Base-by-base conservation (phyloP, 1,139 yeast species). In the Lodderomyces parapsilosis region DNA sequence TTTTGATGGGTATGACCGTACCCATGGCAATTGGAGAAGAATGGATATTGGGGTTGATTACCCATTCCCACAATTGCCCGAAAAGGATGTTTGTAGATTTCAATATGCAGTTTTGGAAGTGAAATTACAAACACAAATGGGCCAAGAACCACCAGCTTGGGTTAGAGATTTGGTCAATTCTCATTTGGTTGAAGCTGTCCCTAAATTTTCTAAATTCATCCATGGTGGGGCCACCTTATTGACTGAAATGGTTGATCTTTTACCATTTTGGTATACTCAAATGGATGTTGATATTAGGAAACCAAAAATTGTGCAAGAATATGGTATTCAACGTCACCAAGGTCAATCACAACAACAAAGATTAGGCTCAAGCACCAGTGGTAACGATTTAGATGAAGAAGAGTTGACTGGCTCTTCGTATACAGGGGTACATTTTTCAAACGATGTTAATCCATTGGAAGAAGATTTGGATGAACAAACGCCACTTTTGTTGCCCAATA, bases 61-160 rank as follows among this genome's bases (percentile, higher is more conserved):
- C 80, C 99, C 99, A 36, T 93, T 93, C 63, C 70, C 73, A 44
- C 96, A 93, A 65, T 74, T 93, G 43, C 81, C 91, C 2, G 93
- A 86, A 38, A 75, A 78, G 50, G 99, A 93, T 60, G 81, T 86
- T 42, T 93, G 93, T 59, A 76, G 96, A 56, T 93, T 93, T 69
- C 99, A 99, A 11, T 93, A 93, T 63, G 99, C 99, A 1, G 97
- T 93, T 38, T 74, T 93, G 53, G 99, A 93, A 69, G 99, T 93
- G 46, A 93, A 93, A 67, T 76, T 93, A 52, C 99, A 93, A 68
- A 93, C 99, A 6, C 99, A 93, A 69, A 62, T 93, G 68, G 99
- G 99, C 44, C 99, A 93, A 69, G 99, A 93, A 64, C 99, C 99
- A 34, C 99, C 99, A 13, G 83, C 79, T 50, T 93, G 99, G 99